phyloP scores from a whole-genome alignment of 108 stramenopile species.

The Epithemia pelagica region DNA sequence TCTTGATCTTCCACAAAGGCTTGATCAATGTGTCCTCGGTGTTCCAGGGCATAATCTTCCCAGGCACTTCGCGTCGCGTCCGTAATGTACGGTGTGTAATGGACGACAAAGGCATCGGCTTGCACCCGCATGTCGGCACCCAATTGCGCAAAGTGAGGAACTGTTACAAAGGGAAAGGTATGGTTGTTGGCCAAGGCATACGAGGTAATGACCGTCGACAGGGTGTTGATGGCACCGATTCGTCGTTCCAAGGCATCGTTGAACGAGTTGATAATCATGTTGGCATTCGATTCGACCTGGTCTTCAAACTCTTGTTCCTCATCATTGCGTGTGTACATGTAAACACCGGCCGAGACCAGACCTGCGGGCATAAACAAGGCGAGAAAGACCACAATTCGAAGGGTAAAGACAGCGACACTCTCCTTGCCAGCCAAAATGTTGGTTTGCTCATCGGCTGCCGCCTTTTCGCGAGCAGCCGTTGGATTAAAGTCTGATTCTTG shows the following conservation, averaged over 20 bases:
- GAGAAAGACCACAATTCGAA: no score
- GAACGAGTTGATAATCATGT: neutral
- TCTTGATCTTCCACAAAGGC: slow-evolving; percentile 5
- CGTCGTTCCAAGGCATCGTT: neutral
- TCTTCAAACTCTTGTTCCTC: neutral
- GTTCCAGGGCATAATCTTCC: slow-evolving; percentile 13
- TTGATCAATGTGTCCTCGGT: slow-evolving; percentile 1
- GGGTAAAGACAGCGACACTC: no score
- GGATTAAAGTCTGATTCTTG: no score
- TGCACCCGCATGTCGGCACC: slow-evolving; percentile 1
- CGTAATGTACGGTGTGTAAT: slow-evolving; percentile 10
- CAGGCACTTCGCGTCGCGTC: slow-evolving; percentile 7
- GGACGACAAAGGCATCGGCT: slow-evolving; percentile 3
- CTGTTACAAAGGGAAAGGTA: neutral
- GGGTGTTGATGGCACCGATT: neutral
- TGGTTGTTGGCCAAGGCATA: neutral
- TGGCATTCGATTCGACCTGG: neutral
- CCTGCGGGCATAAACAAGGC: neutral
- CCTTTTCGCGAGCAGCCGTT: no score
- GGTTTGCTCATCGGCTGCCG: no score
- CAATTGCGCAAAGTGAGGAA: neutral
- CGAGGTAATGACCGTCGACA: neutral
- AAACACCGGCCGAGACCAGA: neutral
- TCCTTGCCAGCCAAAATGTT: no score
- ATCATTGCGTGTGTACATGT: neutral